A percentile compares a stretch with the other conserved stretches of the same genome.
Conservation (phyloP, 345 rosid genomes). For the Laguncularia racemosa region DNA sequence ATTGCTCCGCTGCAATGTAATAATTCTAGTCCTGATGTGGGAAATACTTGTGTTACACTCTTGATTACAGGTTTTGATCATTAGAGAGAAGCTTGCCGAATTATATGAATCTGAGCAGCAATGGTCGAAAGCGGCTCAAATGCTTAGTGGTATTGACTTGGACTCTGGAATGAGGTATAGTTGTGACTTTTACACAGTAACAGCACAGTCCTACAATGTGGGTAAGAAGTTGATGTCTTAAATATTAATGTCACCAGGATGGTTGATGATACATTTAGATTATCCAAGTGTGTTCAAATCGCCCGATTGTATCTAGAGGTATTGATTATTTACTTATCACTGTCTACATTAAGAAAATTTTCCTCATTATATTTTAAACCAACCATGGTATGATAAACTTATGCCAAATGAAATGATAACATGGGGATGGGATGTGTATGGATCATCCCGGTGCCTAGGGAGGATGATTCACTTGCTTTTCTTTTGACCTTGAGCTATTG, state of each 20-base stretch:
- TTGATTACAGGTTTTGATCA: conserved; percentile 55
- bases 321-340: conserved; percentile 16
- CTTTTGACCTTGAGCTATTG: too few species aligned
- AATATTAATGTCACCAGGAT: conserved; percentile 40
- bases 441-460: too few species aligned
- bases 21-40: not conserved
- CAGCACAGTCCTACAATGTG: not conserved
- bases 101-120: conserved; percentile 84
- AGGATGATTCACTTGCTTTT: too few species aligned
- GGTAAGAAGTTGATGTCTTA: conserved; percentile 8
- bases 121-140: conserved; percentile 98
- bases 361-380: too few species aligned
- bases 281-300: conserved; percentile 94
- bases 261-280: conserved; percentile 72
- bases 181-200: conserved; percentile 6
- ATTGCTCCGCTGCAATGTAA: too few species aligned
- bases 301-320: conserved; percentile 98
- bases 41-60: not conserved
- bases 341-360: not conserved
- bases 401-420: too few species aligned
- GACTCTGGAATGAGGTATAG: conserved; percentile 94
- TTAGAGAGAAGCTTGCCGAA: conserved; percentile 93
- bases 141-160: conserved; percentile 96
- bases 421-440: too few species aligned
- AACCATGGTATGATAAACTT: too few species aligned